A percentile compares a stretch with the other conserved stretches of the same genome.
Evolutionary conservation across 2,329 filamentous ascomycete genomes (phyloP).

Genomic region (Piedraia hortae): DNA sequence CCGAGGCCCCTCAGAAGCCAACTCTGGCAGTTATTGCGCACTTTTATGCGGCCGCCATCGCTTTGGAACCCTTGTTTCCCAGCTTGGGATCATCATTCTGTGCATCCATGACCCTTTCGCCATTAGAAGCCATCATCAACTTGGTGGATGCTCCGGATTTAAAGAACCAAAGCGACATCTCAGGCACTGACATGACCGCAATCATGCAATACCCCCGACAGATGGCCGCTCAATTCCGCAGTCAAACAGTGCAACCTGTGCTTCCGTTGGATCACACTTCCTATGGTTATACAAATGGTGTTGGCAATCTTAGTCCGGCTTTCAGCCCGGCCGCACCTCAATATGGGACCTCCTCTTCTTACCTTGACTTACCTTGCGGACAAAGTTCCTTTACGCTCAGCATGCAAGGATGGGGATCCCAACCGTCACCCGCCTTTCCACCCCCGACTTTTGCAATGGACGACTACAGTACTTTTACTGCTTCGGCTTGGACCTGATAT

Average conservation of each 20-base stretch:
- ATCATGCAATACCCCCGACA: constrained; percentile 21
- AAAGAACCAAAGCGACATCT: constrained; percentile 15
- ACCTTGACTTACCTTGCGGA: constrained; percentile 17
- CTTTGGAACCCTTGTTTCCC: constrained; percentile 73
- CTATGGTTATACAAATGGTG: no score
- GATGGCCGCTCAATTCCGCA: constrained; percentile 17
- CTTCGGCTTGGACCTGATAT: no score
- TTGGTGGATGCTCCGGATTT: constrained; percentile 39
- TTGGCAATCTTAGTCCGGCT: constrained; percentile 21
- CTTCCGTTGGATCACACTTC: no score
- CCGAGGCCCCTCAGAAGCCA: constrained; percentile 45
- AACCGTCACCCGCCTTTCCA: constrained; percentile 12
- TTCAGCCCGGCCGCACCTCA: constrained; percentile 21
- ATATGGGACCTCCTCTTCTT: constrained; percentile 14
- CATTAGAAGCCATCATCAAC: constrained; percentile 64
- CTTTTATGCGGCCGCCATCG: constrained; percentile 68
- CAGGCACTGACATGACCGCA: constrained; percentile 17
- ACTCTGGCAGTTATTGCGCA: constrained; percentile 67
- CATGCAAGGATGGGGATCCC: constrained; percentile 10
- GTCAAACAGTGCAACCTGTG: constrained; percentile 5
- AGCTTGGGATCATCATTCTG: constrained; percentile 72
- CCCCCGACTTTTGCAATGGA: constrained; percentile 12
- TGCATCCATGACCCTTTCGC: constrained; percentile 37
- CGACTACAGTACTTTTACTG: no score
- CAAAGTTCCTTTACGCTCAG: constrained; percentile 9